Conservation (phyloP, 2,329 filamentous ascomycete genomes). For the Colletotrichum horii region DNA sequence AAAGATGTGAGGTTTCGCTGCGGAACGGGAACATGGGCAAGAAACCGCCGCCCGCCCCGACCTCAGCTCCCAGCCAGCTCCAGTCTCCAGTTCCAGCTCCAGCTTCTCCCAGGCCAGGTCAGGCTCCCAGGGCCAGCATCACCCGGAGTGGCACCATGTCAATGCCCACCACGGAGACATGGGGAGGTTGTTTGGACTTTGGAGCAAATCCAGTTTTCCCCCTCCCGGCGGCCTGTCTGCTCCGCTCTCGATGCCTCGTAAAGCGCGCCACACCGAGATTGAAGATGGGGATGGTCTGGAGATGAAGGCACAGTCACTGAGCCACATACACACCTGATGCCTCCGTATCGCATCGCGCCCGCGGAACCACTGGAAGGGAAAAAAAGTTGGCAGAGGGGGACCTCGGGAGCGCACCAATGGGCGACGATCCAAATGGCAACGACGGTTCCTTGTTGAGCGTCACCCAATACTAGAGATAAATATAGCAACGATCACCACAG, state of each 20-base stretch:
- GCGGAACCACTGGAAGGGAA: background rate
- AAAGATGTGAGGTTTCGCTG: background rate
- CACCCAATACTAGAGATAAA: constrained; percentile 1
- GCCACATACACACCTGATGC: background rate
- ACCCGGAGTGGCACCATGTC: background rate
- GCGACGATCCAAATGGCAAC: background rate
- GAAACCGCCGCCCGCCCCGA: background rate
- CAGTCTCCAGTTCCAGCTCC: background rate
- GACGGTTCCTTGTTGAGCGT: background rate
- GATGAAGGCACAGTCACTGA: background rate
- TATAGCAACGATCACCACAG: constrained; percentile 16
- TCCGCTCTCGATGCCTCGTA: background rate
- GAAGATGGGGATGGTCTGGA: background rate
- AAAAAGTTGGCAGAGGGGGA: constrained; percentile 11
- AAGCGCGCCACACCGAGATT: background rate
- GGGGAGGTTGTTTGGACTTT: background rate
- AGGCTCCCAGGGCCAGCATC: background rate
- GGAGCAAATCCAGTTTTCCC: background rate
- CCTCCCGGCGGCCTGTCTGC: background rate
- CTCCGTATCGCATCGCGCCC: background rate
- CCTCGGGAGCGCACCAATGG: background rate
- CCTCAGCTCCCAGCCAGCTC: background rate
- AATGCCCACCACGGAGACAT: background rate
- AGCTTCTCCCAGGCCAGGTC: background rate
- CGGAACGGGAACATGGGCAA: background rate